A percentile compares a stretch with the other conserved stretches of the same genome.
phyloP scores from a whole-genome alignment of 306 rosid species.

The Geum urbanum region DNA sequence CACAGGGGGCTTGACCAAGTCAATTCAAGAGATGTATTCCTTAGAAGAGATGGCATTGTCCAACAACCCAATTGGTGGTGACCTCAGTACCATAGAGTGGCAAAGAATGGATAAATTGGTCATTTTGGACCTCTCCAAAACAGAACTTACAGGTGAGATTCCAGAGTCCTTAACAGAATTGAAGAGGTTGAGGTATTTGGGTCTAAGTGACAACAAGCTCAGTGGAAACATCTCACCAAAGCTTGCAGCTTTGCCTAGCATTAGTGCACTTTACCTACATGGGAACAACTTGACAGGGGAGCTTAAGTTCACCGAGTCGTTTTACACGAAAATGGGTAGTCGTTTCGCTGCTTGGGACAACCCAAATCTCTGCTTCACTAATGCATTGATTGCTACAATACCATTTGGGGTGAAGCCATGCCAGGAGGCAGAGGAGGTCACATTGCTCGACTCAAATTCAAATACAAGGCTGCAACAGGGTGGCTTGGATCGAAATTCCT shows the following conservation, averaged over 20 bases:
- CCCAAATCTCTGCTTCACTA: slow-evolving; percentile 66
- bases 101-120: slow-evolving; percentile 48
- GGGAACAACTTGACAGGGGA: slow-evolving; percentile 74
- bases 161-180: slow-evolving; percentile 66
- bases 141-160: slow-evolving; percentile 64
- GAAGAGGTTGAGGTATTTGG: slow-evolving; percentile 68
- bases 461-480: slow-evolving; percentile 25
- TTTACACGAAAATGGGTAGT: slow-evolving; percentile 68
- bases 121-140: slow-evolving; percentile 69
- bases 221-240: slow-evolving; percentile 56
- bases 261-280: slow-evolving; percentile 67
- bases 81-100: slow-evolving; percentile 51
- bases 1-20: slow-evolving; percentile 54
- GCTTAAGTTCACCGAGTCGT: slow-evolving; percentile 53
- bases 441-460: slow-evolving; percentile 35
- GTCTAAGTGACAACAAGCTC: slow-evolving; percentile 71
- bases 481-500: slow-evolving; percentile 28
- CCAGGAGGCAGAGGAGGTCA: slow-evolving; percentile 31
- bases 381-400: slow-evolving; percentile 37
- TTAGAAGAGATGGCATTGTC: slow-evolving; percentile 67
- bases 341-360: slow-evolving; percentile 85
- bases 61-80: slow-evolving; percentile 78
- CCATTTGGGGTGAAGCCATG: slow-evolving; percentile 85
- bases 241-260: slow-evolving; percentile 61
- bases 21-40: slow-evolving; percentile 54